A percentile compares a stretch with the other conserved stretches of the same genome.
Evolutionary conservation across 257 asterid genomes (phyloP).

Genomic region (Sherardia arvensis): DNA sequence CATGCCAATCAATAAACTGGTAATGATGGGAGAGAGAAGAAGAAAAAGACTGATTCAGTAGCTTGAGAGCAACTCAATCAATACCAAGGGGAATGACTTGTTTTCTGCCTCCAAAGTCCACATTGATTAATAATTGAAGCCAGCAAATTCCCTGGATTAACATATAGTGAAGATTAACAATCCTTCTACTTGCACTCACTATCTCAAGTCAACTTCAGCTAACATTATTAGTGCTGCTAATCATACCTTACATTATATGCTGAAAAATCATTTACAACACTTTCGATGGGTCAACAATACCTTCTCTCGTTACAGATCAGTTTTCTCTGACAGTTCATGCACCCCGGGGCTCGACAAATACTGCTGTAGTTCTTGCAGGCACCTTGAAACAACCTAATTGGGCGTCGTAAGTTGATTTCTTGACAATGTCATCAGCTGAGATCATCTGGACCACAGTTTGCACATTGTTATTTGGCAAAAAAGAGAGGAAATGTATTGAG

Average conservation of each 20-base stretch:
- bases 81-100: conserved; percentile 3
- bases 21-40: too few species aligned
- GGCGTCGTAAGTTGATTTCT: conserved; percentile 53
- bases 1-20: conserved; percentile 8
- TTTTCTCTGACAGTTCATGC: not conserved
- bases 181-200: not conserved
- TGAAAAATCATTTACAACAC: not conserved
- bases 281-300: not conserved
- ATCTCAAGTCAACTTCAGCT: not conserved
- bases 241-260: not conserved
- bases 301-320: not conserved
- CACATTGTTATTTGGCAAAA: not conserved
- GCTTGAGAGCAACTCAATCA: conserved; percentile 14
- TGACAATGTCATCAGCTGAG: conserved; percentile 56
- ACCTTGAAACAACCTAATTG: conserved; percentile 56
- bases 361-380: conserved; percentile 72
- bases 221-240: not conserved
- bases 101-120: conserved; percentile 10
- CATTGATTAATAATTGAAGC: conserved; percentile 7
- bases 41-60: conserved; percentile 5
- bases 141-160: not conserved
- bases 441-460: conserved; percentile 38
- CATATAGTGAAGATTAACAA: not conserved
- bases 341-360: conserved; percentile 53
- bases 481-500: not conserved